Conservation (phyloP, 2,329 filamentous ascomycete genomes). For the Exophiala dermatitidis region DNA sequence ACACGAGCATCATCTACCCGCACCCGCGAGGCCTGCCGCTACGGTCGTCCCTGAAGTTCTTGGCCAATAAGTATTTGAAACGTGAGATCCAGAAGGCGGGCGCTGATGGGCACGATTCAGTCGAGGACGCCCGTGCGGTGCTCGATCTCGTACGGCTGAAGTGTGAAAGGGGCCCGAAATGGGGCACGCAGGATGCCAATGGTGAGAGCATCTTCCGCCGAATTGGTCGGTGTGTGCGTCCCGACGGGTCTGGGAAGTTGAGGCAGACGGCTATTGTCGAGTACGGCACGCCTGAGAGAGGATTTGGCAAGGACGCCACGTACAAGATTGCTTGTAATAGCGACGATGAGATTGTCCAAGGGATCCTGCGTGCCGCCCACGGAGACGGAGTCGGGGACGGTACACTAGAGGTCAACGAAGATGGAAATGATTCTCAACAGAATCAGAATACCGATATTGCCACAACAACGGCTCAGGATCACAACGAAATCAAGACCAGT, state of each 20-base stretch:
- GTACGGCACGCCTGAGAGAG: slow-evolving; percentile 71
- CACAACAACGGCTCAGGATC: too few species aligned
- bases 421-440: not conserved
- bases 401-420: not conserved
- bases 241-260: slow-evolving; percentile 31
- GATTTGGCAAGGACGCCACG: slow-evolving; percentile 51
- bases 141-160: slow-evolving; percentile 92
- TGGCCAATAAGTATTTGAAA: slow-evolving; percentile 75
- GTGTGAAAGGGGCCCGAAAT: slow-evolving; percentile 81
- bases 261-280: slow-evolving; percentile 61
- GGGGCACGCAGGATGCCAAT: slow-evolving; percentile 71
- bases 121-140: slow-evolving; percentile 86
- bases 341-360: slow-evolving; percentile 52
- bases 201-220: slow-evolving; percentile 87
- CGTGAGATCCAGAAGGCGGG: slow-evolving; percentile 83
- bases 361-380: slow-evolving; percentile 36
- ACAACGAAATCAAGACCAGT: not conserved
- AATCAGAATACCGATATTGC: too few species aligned
- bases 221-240: slow-evolving; percentile 52
- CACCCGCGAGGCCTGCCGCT: slow-evolving; percentile 83
- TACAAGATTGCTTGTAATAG: slow-evolving; percentile 50
- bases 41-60: slow-evolving; percentile 84
- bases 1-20: slow-evolving; percentile 83
- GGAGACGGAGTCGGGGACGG: slow-evolving; percentile 2
- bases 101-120: slow-evolving; percentile 72